These are phyloP conservation scores for Castanopsis chinensis DNA, from an alignment of 306 rosid species.

Conservation along the genomic window DNA sequence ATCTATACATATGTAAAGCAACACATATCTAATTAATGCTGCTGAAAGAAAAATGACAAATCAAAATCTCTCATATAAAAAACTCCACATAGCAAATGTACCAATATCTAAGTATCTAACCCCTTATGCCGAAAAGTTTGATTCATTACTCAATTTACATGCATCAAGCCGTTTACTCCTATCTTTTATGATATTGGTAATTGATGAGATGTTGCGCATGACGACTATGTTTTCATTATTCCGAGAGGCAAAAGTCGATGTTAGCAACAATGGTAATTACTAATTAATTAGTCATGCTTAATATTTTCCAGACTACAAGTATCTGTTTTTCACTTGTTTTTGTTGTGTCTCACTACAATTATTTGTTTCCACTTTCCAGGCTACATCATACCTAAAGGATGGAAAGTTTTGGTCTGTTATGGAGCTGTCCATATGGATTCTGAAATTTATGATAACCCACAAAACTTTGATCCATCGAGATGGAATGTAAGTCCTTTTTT, in stretches of 20 bases:
- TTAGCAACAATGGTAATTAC: conserved; percentile 11
- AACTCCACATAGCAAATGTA: no score
- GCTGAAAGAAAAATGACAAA: no score
- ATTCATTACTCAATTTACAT: neutral
- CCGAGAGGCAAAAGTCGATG: conserved; percentile 35
- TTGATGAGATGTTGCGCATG: conserved; percentile 29
- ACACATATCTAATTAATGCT: no score
- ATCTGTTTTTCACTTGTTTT: no score
- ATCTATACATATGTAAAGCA: no score
- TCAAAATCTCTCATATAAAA: no score
- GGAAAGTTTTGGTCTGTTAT: conserved; percentile 28
- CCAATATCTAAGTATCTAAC: no score
- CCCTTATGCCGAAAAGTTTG: no score
- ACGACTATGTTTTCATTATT: conserved; percentile 13
- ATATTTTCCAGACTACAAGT: no score
- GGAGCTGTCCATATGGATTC: conserved; percentile 40
- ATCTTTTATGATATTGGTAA: conserved; percentile 8
- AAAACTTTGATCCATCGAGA: no score
- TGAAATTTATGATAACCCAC: no score
- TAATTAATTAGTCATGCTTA: neutral
- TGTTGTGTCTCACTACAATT: neutral
- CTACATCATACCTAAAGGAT: conserved; percentile 34
- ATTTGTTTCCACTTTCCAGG: neutral
- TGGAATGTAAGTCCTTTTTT: no score
- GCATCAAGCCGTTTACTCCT: neutral